Base-by-base conservation (phyloP, 306 rosid genomes). In the Pterocarpus santalinus region DNA sequence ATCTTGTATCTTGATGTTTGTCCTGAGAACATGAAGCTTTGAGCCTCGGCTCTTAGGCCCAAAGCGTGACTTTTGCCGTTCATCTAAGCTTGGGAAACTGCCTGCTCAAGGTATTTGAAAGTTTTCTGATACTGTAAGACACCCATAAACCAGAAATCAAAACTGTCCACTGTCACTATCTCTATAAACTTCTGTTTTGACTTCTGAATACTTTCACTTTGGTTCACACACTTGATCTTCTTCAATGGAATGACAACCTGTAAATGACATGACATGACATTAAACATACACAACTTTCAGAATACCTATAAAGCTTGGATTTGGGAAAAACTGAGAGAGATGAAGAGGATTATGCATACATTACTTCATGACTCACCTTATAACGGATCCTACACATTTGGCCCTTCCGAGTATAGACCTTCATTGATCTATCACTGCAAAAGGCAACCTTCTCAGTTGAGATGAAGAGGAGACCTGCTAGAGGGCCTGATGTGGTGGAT, bases 401-500 rank as follows among this genome's bases (percentile, higher is more conserved):
- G 46, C 87, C 91, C 13, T 85, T 73, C 53, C 69, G 86, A 43
- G 77, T 85, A 12, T 84, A 68, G 58, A 90, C 62, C 44, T 85
- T 85, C 79, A 90, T 88, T 43, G 91, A 87, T 82, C 87, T 89
- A n/a, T 90, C 87, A 68, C 97, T 92, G 86, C 97, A 92, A 58
- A 92, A 92, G 38, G 97, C 89, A 71, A 92, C 75, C 70, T 86
- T 91, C 56, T 88, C 77, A 0, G 92, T 82, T 76, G 97, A 91
- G 71, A 91, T 82, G 76, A 90, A 93, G 84, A 93, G 92, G 22
- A 91, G 83, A 56, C 94, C 97, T 8, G 92, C 90, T 60, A 93
- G 86, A 49, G 97, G 97, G 17, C 97, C 97, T 0, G 88, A 90
- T 57, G 97, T 87, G 55, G 98, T 94, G 14, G 94, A 94, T 34